phyloP scores from a whole-genome alignment of 2,329 filamentous ascomycete genomes.

The Malbranchea cinnamomea region DNA sequence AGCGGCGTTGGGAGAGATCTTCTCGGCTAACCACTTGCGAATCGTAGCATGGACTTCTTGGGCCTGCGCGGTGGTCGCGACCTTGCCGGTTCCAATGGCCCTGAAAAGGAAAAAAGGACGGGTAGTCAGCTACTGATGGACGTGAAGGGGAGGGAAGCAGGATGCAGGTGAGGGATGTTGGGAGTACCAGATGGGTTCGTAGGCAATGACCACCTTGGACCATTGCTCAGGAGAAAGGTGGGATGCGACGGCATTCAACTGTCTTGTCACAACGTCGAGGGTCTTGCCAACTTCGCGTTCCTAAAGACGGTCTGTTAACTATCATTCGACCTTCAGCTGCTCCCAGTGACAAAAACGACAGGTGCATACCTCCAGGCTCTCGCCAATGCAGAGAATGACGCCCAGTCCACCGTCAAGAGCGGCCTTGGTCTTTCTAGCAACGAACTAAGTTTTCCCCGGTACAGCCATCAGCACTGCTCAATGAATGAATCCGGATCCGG shows the following conservation, averaged over 20 bases:
- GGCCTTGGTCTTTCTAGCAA: slow-evolving; percentile 88
- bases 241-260: slow-evolving; percentile 71
- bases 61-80: slow-evolving; percentile 74
- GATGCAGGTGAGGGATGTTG: slow-evolving; percentile 1
- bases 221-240: slow-evolving; percentile 57
- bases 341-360: slow-evolving; percentile 10
- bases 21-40: slow-evolving; percentile 65
- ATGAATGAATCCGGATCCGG: neutral
- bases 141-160: neutral
- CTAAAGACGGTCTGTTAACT: slow-evolving; percentile 19
- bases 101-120: slow-evolving; percentile 16
- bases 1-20: slow-evolving; percentile 61
- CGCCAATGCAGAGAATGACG: slow-evolving; percentile 95
- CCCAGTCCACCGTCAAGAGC: slow-evolving; percentile 72
- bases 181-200: slow-evolving; percentile 89
- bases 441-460: slow-evolving; percentile 35
- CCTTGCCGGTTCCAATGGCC: slow-evolving; percentile 81
- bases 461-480: slow-evolving; percentile 2
- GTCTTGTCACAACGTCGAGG: slow-evolving; percentile 54
- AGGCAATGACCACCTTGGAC: slow-evolving; percentile 89
- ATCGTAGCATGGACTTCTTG: slow-evolving; percentile 91
- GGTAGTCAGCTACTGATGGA: slow-evolving; percentile 1
- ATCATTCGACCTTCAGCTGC: slow-evolving; percentile 6
- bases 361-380: slow-evolving; percentile 63
- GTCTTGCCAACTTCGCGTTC: slow-evolving; percentile 78